A percentile compares a stretch with the other conserved stretches of the same genome.
These are phyloP conservation scores for Fraxinus anomala DNA, from an alignment of 257 asterid genomes.

Conservation along the genomic window DNA sequence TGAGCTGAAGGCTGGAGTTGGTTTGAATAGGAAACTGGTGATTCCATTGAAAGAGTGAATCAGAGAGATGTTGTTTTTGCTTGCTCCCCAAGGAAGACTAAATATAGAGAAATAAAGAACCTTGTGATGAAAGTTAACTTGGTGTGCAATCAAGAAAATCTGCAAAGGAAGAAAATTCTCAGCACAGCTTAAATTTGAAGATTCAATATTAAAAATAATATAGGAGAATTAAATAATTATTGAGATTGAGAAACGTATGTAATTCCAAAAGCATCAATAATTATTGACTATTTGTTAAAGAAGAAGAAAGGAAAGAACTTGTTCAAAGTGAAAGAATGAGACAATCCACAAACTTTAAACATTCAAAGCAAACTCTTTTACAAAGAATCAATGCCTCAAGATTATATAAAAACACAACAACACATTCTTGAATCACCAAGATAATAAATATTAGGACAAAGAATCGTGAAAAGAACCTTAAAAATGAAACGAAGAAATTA, in stretches of 20 bases:
- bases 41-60: constrained; percentile 10
- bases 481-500: not conserved
- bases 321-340: constrained; percentile 8
- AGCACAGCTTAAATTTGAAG: not conserved
- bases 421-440: not conserved
- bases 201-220: not conserved
- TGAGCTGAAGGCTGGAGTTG: constrained; percentile 17
- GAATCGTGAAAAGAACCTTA: not conserved
- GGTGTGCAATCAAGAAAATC: constrained; percentile 31
- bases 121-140: constrained; percentile 33
- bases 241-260: constrained; percentile 1
- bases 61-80: not conserved
- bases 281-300: no score
- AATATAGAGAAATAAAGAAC: constrained; percentile 3
- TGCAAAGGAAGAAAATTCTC: not conserved
- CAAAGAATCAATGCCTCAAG: constrained; percentile 17
- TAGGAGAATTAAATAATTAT: not conserved
- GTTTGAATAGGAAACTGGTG: constrained; percentile 17
- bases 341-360: constrained; percentile 21
- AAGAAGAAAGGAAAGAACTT: constrained; percentile 1
- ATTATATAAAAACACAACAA: not conserved
- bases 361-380: constrained; percentile 7
- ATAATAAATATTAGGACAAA: not conserved
- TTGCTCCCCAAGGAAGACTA: not conserved
- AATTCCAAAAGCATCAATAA: not conserved